These are phyloP conservation scores for Pseudogymnoascus sp. DNA, from an alignment of 2,329 filamentous ascomycete species.

Conservation along the genomic window DNA sequence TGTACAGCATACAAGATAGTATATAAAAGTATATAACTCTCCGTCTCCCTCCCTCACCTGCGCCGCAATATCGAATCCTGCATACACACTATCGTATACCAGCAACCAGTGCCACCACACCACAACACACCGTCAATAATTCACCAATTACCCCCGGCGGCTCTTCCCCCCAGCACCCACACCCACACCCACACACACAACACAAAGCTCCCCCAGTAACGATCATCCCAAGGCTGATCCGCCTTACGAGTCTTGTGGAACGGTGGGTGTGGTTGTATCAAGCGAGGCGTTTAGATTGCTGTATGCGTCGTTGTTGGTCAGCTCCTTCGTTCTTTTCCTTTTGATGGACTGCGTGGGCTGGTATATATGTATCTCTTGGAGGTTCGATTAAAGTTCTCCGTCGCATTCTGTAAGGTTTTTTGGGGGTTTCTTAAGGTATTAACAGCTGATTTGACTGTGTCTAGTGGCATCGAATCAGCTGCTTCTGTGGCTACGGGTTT, in stretches of 20 bases:
- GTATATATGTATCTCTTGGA: too few relatives aligned
- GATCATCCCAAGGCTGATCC: not conserved
- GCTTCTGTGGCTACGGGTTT: too few relatives aligned
- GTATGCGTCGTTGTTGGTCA: too few relatives aligned
- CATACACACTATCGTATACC: not conserved
- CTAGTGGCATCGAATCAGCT: too few relatives aligned
- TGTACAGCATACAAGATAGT: not conserved
- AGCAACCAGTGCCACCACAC: not conserved
- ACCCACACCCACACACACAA: not conserved
- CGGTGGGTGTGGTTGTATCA: not conserved
- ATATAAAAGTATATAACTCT: not conserved
- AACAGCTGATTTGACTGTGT: too few relatives aligned
- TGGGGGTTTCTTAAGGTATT: too few relatives aligned
- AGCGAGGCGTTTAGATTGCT: too few relatives aligned
- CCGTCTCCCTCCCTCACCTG: not conserved
- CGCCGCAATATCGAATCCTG: not conserved
- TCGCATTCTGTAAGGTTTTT: too few relatives aligned
- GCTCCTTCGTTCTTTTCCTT: too few relatives aligned
- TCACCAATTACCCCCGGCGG: not conserved
- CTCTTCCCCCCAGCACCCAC: not conserved
- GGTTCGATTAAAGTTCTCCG: too few relatives aligned
- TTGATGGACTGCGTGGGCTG: too few relatives aligned
- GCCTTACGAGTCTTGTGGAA: not conserved
- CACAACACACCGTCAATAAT: not conserved
- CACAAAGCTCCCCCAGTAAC: too few relatives aligned